Conservation (phyloP, 768 basidiomycete species). For the Holtermanniella nyarrowii region DNA sequence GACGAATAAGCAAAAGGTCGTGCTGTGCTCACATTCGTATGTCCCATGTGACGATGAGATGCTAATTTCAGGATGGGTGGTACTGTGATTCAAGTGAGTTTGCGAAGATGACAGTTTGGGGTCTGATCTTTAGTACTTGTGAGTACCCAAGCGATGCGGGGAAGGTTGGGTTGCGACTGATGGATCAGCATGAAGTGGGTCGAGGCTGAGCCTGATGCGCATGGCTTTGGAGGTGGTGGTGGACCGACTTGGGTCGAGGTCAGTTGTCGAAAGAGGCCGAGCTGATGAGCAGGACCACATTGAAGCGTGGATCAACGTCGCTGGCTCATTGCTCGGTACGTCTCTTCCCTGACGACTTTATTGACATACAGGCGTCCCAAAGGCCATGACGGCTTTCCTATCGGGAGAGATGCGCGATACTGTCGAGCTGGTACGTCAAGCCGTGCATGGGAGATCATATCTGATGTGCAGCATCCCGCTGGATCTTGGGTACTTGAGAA, state of each 20-base stretch:
- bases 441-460: conserved; percentile 40
- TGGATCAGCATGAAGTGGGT: conserved; percentile 81
- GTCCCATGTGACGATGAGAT: conserved; percentile 17
- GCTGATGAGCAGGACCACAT: conserved; percentile 54
- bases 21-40: conserved; percentile 53
- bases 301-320: conserved; percentile 71
- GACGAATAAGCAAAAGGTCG: conserved; percentile 65
- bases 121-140: conserved; percentile 64
- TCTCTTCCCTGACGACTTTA: conserved; percentile 4
- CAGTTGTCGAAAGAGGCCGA: conserved; percentile 7
- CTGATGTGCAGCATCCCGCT: conserved; percentile 29
- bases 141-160: conserved; percentile 31
- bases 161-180: not conserved
- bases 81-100: conserved; percentile 31
- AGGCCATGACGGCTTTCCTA: conserved; percentile 89
- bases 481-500: conserved; percentile 43
- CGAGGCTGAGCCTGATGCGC: conserved; percentile 57
- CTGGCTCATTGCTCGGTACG: conserved; percentile 78
- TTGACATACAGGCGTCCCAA: conserved; percentile 52
- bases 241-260: conserved; percentile 89
- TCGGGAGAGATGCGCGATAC: conserved; percentile 96
- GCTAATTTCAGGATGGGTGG: conserved; percentile 34
- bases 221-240: conserved; percentile 53
- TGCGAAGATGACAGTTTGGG: not conserved
- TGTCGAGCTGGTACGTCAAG: conserved; percentile 46